Evolutionary conservation across 2,329 filamentous ascomycete species (phyloP).

Genomic region (Claviceps quebecensis): DNA sequence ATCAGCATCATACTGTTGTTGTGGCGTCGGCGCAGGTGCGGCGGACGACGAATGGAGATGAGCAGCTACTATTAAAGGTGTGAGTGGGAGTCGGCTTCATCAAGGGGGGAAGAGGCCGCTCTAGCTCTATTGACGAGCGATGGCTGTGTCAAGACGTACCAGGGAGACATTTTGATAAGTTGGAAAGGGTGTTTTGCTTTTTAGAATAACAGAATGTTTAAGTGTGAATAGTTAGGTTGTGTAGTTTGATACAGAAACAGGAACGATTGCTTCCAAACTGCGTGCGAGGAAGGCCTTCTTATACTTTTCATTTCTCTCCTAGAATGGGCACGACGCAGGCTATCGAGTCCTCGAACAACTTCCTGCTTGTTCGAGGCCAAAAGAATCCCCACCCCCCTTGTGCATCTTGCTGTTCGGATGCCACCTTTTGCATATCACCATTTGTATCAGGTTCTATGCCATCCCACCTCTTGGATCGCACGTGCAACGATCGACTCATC

Average conservation of each 20-base stretch:
- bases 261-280: neutral
- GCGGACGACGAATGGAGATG: constrained; percentile 12
- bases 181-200: neutral
- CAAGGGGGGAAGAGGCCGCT: too few relatives aligned
- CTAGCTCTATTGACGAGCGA: too few relatives aligned
- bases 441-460: neutral
- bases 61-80: constrained; percentile 8
- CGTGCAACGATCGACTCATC: neutral
- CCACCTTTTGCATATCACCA: too few relatives aligned
- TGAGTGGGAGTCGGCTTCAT: too few relatives aligned
- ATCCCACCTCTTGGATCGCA: neutral
- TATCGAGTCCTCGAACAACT: neutral
- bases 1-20: constrained; percentile 34
- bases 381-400: too few relatives aligned
- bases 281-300: constrained; percentile 1
- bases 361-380: neutral
- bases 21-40: constrained; percentile 16
- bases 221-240: neutral
- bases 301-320: constrained; percentile 1
- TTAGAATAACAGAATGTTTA: neutral
- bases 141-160: constrained; percentile 3
- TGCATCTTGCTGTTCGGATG: too few relatives aligned
- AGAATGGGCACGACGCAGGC: too few relatives aligned
- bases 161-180: constrained; percentile 8
- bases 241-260: too few relatives aligned